Evolutionary conservation across 371 early-diverging fungal genomes (phyloP), one percentile per base, ranked within the genome.

Genomic region (Polyrhizophydium stewartii): DNA sequence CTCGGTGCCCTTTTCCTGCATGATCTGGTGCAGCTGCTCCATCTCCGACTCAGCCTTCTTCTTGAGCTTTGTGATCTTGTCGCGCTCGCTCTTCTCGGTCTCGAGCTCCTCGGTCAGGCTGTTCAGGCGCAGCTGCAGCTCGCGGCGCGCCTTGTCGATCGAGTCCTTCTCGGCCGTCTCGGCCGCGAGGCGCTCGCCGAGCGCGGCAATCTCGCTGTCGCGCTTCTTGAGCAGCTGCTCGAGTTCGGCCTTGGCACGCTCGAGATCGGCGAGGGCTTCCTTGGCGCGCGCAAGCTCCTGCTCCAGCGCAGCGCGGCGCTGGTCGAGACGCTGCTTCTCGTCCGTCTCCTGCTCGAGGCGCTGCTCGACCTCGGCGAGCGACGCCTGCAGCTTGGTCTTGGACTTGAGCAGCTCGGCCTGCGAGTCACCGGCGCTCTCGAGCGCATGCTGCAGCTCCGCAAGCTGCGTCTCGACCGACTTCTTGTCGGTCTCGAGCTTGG

Each of bases 1-100:
- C 59, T 88, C 87, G 24, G 83, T 88, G 40, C 84, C 88, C 74
- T 89, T 89, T 55, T 85, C 85, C 64, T 89, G 89, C 24, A 91
- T 72, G n/a, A 86, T 62, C 31, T 70, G 74, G 13, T 77, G 78
- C 25, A 88, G 63, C 59, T 82, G 79, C 28, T 75, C 79, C 13
- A 91, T 67, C 55, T 90, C 90, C 31, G 70, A 69, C 67, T 87
- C 89, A 22, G 88, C 64, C 58, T 83, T 78, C 53, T 74, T 67
- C 62, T 83, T 83, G 22, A 68, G 70, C 60, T 85, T 81, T 13
- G 65, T 55, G 25, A 87, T 64, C 33, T 84, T 80, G 28, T 87
- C 78, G 24, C 79, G 73, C 60, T 90, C 88, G 28, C 71, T 68
- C 25, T 72, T 71, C 65, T 82, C 81, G 33, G 70, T 80, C 49